phyloP scores from a whole-genome alignment of 1,284 basidiomycete species.

The Moesziomyces sp. region DNA sequence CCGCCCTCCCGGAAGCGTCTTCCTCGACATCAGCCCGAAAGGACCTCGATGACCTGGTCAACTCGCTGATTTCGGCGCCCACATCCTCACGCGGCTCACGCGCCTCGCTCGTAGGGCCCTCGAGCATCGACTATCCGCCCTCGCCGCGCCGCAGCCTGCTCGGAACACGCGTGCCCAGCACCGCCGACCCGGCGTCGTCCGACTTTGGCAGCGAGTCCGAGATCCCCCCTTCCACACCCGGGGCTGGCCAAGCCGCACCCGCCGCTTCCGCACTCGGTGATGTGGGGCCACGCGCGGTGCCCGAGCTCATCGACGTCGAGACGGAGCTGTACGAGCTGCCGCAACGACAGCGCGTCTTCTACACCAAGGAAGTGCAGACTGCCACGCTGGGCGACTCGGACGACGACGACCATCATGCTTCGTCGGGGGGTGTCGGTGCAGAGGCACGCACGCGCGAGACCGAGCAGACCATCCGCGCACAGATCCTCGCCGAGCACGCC shows the following conservation, averaged over 20 bases:
- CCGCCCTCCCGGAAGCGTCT: conserved; percentile 10
- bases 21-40: conserved; percentile 34
- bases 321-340: conserved; percentile 89
- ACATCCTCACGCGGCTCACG: conserved; percentile 16
- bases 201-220: conserved; percentile 51
- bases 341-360: conserved; percentile 83
- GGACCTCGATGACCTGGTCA: conserved; percentile 63
- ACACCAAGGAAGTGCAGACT: conserved; percentile 88
- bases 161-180: conserved; percentile 3
- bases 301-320: conserved; percentile 80
- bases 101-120: conserved; percentile 8
- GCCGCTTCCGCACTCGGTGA: conserved; percentile 11
- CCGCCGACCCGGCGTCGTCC: conserved; percentile 23
- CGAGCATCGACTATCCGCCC: conserved; percentile 7
- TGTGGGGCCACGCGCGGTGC: conserved; percentile 62
- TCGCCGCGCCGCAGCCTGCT: conserved; percentile 32
- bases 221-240: conserved; percentile 20
- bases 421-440: conserved; percentile 71
- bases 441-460: conserved; percentile 23
- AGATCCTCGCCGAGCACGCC: conserved; percentile 61
- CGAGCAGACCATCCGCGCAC: conserved; percentile 33
- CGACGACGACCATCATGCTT: conserved; percentile 74
- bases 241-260: conserved; percentile 9
- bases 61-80: conserved; percentile 46
- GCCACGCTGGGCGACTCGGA: conserved; percentile 68